phyloP scores from a whole-genome alignment of 345 rosid genomes.

The Viola odorata region DNA sequence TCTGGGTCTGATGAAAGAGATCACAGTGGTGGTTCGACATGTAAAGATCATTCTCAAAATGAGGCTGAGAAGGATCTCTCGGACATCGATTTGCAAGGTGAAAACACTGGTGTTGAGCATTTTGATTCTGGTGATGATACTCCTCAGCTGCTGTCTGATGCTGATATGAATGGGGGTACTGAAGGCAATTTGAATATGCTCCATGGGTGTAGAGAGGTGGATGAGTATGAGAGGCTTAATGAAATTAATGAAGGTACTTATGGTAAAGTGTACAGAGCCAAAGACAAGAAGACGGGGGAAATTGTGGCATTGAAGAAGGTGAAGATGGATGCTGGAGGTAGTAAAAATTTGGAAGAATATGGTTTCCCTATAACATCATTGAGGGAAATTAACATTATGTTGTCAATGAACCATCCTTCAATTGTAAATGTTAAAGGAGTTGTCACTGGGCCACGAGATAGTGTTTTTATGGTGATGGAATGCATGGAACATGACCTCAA shows the following conservation, averaged over 20 bases:
- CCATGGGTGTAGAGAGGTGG: constrained; percentile 58
- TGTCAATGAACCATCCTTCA: constrained; percentile 64
- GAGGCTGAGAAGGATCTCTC: constrained; percentile 29
- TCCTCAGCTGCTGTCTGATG: no score
- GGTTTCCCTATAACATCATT: constrained; percentile 80
- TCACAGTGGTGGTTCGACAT: constrained; percentile 14
- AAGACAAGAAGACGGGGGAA: constrained; percentile 60
- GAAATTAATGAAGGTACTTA: constrained; percentile 86
- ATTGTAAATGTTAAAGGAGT: constrained; percentile 81
- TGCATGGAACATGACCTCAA: constrained; percentile 81
- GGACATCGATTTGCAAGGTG: constrained; percentile 20
- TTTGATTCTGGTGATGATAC: constrained; percentile 16
- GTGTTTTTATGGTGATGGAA: constrained; percentile 90
- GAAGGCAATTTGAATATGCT: constrained; percentile 50
- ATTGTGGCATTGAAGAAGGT: constrained; percentile 81
- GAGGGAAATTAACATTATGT: constrained; percentile 83
- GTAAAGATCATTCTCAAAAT: constrained; percentile 23
- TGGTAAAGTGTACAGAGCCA: constrained; percentile 75
- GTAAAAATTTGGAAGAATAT: constrained; percentile 25
- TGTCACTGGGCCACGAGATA: constrained; percentile 54
- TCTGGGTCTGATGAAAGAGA: constrained; percentile 31
- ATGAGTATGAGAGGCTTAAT: constrained; percentile 60
- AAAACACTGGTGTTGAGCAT: constrained; percentile 16
- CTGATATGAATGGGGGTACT: constrained; percentile 3
- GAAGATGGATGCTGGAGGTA: constrained; percentile 27